Evolutionary conservation across 495 filamentous ascomycete genomes (phyloP), one percentile per base, ranked within the genome.

Genomic region (Penicillium desertorum): DNA sequence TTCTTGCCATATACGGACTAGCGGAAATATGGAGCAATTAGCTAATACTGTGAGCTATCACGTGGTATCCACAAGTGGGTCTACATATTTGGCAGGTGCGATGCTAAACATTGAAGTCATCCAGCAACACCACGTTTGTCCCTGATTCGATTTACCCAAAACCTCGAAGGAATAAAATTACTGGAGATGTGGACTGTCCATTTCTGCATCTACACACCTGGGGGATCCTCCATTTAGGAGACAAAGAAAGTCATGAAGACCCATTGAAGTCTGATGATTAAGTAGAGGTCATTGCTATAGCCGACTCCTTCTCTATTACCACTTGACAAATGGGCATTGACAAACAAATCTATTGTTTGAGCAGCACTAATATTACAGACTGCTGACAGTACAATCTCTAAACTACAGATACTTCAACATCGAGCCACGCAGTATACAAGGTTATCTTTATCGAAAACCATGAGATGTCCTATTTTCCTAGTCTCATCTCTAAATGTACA

Each of bases 401-500:
- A 5, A 25, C 19, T 44, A 32, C 30, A 11, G 3, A 22, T 12
- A 8, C 11, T 25, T 2, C 20, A 11, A 53, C 39, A 5, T 5
- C 42, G 9, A 27, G 10, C n/a, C 10, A 45, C 3, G 20, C 12
- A 2, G 9, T 29, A 8, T 51, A 37, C 32, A 42, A 44, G 10
- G 17, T 5, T 22, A 30, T 14, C 9, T 27, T 16, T 42, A 34
- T 44, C 11, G 22, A 59, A 52, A 11, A 7, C 44, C 46, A 32
- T 36, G 48, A 56, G 49, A 58, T 51, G 29, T 45, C 34, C 23
- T 27, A 45, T 32, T 44, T 47, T 42, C 30, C 41, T 49, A 54
- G 39, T 29, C 37, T 23, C 57, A 62, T 62, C 45, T 52, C 29
- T 45, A 55, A 67, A 62, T 63, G 46, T 71, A 71, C 65, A 71